Base-by-base conservation (phyloP, 1,284 basidiomycete genomes). In the Ustilago shanxiensis region DNA sequence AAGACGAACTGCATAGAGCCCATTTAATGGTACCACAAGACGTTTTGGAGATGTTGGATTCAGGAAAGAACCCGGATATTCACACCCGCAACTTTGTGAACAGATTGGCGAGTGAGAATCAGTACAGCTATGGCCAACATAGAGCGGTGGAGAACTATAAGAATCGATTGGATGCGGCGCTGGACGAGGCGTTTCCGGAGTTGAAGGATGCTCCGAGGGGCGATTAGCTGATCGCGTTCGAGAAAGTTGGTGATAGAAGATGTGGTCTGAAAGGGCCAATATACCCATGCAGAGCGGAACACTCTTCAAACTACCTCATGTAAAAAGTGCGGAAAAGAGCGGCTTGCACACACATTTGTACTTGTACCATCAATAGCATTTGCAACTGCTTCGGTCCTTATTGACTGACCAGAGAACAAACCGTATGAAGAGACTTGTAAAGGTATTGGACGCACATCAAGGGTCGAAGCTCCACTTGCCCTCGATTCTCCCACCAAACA, bases 51-150 rank as follows among this genome's bases (percentile, higher is more conserved):
- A 76, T 83, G 70, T 72, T 86, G 16, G 84, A 86, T 37, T 66
- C 69, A 20, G 84, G 84, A 2, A 72, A 83, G 45, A 86, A 86
- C 53, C 84, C 83, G 10, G 84, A 86, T 66, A 79, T 77, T 31
- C 82, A 84, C 33, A 83, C 83, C 9, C 60, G 83, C n/a, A 74
- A 78, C 44, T 80, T 83, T 58, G 62, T 85, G 49, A 79, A 77
- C 31, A 67, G 83, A 13, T 68, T 86, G 35, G 80, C 79, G 16
- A 77, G 71, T 59, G 83, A 86, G 67, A 86, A 85, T 49, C 84
- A 86, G 74, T 83, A 83, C 56, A 80, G 83, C 54, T 64, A 76
- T 14, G 83, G 82, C 2, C 83, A 83, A 59, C 72, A 79, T 55
- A 39, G 10, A 14, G 76, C 72, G 16, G 55, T 78, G 33, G 55